phyloP scores from a whole-genome alignment of 2,329 filamentous ascomycete genomes.

The Fusarium sp. region DNA sequence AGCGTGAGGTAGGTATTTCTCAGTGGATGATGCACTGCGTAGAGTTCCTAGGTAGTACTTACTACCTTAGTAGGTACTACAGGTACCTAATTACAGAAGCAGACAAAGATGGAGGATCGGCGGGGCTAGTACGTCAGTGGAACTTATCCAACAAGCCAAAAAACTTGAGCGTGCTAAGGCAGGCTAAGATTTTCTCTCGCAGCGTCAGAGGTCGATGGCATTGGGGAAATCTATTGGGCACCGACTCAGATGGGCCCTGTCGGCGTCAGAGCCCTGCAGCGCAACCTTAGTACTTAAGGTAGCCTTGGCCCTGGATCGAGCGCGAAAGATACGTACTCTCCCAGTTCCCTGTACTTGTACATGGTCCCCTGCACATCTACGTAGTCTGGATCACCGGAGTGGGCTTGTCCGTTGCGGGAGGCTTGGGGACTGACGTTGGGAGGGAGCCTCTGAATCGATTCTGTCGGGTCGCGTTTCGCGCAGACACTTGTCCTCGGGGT shows the following conservation, averaged over 20 bases:
- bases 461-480: conserved; percentile 20
- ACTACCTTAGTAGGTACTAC: too few relatives aligned
- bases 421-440: conserved; percentile 19
- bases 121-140: conserved; percentile 48
- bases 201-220: conserved; percentile 34
- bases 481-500: conserved; percentile 15
- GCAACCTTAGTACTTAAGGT: conserved; percentile 9
- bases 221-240: conserved; percentile 41
- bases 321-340: conserved; percentile 29
- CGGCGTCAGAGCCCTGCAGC: conserved; percentile 37
- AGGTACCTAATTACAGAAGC: neutral
- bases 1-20: too few relatives aligned
- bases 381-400: conserved; percentile 19
- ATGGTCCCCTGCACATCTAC: conserved; percentile 11
- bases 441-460: conserved; percentile 23
- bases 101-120: conserved; percentile 35
- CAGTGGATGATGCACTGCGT: too few relatives aligned
- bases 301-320: conserved; percentile 28
- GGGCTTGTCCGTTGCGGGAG: conserved; percentile 33
- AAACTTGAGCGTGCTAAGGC: conserved; percentile 37
- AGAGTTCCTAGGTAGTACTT: too few relatives aligned
- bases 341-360: neutral
- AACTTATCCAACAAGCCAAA: conserved; percentile 26
- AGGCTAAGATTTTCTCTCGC: conserved; percentile 39
- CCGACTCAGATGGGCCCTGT: conserved; percentile 27